Base-by-base conservation (phyloP, 495 filamentous ascomycete genomes). In the Penicillium turbatum region DNA sequence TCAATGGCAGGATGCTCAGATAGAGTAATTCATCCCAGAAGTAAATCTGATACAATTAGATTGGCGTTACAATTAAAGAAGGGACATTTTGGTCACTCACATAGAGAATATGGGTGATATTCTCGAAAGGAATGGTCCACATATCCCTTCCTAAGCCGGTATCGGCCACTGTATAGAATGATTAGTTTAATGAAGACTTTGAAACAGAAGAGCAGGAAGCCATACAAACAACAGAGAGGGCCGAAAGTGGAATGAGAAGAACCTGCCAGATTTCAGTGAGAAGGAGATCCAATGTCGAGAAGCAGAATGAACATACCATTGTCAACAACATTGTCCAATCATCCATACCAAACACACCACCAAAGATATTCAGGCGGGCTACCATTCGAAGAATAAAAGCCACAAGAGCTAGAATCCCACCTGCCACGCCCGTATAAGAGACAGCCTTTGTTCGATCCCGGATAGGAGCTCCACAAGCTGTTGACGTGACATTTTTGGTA, bases 71-170 rank as follows among this genome's bases (percentile, higher is more conserved):
- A 13, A 35, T 8, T 0, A 2, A 32, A 32, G 16, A 2, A 32
- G 19, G 16, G 0, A n/a, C 15, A 4, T 2, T 24, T 16, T 29
- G 12, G 2, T 9, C 7, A 59, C 67, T 51, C 1, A 70, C 69
- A 39, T 70, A 66, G 15, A 72, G 67, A 49, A 70, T 62, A 13
- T 52, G 47, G 6, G 73, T 77, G 45, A 80, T 69, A 38, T 79
- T 66, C n/a, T 73, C 59, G 26, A 70, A 71, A 1, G 73, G 67
- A 16, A 80, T 58, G 10, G 69, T 65, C 75, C 75, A 80, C 29
- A 79, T 71, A 52, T 80, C 74, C 34, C 54, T 68, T 1, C 77
- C 73, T 10, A 75, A 57, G 7, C 78, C 77, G 34, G 61, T 47
- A 19, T 69, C 43, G n/a, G 69, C 69, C 60, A 71, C 69, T 73